Evolutionary conservation across 208 protist species (phyloP).

Genomic region (Trypanosoma lewisi): DNA sequence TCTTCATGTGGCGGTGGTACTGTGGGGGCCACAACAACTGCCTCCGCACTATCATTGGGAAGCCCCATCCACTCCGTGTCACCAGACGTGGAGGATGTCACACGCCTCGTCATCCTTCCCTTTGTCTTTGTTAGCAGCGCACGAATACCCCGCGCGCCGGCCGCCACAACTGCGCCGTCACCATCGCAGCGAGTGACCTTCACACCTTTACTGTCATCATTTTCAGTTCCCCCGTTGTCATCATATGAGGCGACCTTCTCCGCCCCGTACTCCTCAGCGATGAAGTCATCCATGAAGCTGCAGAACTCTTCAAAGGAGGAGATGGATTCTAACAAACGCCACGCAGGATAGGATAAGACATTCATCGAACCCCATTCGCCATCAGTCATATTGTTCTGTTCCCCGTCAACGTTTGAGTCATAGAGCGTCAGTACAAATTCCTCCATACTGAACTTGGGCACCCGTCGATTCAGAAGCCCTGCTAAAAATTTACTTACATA

Average conservation of each 20-base stretch:
- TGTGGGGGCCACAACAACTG: too few relatives aligned
- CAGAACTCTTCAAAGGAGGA: slow-evolving; percentile 82
- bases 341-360: slow-evolving; percentile 76
- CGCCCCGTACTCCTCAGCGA: slow-evolving; percentile 77
- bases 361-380: slow-evolving; percentile 13
- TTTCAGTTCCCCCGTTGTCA: neutral
- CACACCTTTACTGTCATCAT: neutral
- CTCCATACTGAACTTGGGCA: slow-evolving; percentile 65
- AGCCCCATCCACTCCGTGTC: neutral
- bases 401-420: slow-evolving; percentile 29
- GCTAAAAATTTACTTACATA: slow-evolving; percentile 52
- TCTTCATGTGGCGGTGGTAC: neutral
- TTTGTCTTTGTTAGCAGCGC: slow-evolving; percentile 40
- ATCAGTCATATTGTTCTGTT: slow-evolving; percentile 11
- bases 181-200: neutral
- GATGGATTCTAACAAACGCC: slow-evolving; percentile 74
- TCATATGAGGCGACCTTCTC: slow-evolving; percentile 13
- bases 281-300: slow-evolving; percentile 81
- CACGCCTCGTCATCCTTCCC: neutral
- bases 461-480: slow-evolving; percentile 38
- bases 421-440: slow-evolving; percentile 79
- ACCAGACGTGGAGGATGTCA: neutral
- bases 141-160: slow-evolving; percentile 61
- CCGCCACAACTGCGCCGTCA: slow-evolving; percentile 40
- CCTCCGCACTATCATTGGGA: neutral